Evolutionary conservation across 163 green algal species (phyloP).

Genomic region (Botryococcus braunii): DNA sequence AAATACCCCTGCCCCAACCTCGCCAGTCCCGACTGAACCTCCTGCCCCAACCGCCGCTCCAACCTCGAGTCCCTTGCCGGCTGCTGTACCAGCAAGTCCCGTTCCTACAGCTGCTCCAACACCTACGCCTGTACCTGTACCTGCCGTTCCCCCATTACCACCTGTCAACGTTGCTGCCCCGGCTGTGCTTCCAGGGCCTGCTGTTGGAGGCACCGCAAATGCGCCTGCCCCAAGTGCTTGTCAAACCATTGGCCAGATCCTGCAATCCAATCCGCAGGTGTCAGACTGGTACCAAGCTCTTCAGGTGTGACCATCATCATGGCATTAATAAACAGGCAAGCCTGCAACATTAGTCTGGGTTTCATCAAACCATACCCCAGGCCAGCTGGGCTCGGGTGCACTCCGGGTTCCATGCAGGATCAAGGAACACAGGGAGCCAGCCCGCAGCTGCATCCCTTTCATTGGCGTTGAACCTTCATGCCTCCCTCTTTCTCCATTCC

Average conservation of each 20-base stretch:
- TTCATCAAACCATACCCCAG: too few species aligned
- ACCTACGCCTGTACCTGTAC: neutral
- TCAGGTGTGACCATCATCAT: neutral
- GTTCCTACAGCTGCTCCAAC: neutral
- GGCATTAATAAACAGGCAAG: too few species aligned
- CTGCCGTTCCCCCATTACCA: too few species aligned
- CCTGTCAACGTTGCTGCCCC: neutral
- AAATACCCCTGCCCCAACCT: neutral
- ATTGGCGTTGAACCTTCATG: too few species aligned
- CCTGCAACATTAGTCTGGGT: too few species aligned
- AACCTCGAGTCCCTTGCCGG: neutral
- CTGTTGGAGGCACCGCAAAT: neutral
- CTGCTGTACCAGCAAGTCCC: neutral
- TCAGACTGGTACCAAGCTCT: neutral
- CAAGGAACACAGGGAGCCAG: too few species aligned
- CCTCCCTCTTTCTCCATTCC: too few species aligned
- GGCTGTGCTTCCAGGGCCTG: neutral
- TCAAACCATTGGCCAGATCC: slow-evolving; percentile 3
- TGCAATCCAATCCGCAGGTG: neutral
- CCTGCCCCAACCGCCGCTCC: neutral
- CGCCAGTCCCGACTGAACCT: neutral
- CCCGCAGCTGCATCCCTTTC: too few species aligned
- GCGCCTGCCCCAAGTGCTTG: neutral
- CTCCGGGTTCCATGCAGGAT: too few species aligned
- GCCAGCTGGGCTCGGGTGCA: too few species aligned